Conservation (phyloP, 306 rosid genomes). For the Cucurbita maxima region DNA sequence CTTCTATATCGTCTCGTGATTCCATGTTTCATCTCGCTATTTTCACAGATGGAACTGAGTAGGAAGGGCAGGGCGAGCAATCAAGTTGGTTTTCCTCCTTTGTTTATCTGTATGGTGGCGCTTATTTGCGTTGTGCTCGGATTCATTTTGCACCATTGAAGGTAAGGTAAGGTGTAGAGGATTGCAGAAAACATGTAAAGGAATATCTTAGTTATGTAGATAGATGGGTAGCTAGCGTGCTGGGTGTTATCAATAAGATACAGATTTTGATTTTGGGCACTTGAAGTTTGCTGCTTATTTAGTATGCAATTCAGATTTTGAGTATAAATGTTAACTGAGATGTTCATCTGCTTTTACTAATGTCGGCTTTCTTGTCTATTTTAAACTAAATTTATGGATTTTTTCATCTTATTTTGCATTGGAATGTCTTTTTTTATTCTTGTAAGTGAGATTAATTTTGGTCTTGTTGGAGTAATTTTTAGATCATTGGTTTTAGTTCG, state of each 20-base stretch:
- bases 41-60: constrained; percentile 46
- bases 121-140: constrained; percentile 50
- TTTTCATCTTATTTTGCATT: too few species aligned
- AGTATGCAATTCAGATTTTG: constrained; percentile 1
- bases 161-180: background rate
- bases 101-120: constrained; percentile 74
- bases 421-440: too few species aligned
- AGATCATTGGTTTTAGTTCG: too few species aligned
- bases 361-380: background rate
- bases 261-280: background rate
- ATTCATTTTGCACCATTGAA: constrained; percentile 42
- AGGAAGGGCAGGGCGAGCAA: constrained; percentile 29
- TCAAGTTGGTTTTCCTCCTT: constrained; percentile 63
- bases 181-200: constrained; percentile 5
- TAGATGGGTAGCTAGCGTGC: background rate
- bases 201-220: constrained; percentile 4
- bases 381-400: too few species aligned
- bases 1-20: background rate
- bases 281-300: background rate
- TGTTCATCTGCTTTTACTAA: background rate
- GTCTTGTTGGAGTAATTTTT: too few species aligned
- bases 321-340: background rate
- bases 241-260: constrained; percentile 2
- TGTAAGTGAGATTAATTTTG: too few species aligned
- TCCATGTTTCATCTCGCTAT: background rate